phyloP scores from a whole-genome alignment of 257 asterid species.

The Primulina tabacum region DNA sequence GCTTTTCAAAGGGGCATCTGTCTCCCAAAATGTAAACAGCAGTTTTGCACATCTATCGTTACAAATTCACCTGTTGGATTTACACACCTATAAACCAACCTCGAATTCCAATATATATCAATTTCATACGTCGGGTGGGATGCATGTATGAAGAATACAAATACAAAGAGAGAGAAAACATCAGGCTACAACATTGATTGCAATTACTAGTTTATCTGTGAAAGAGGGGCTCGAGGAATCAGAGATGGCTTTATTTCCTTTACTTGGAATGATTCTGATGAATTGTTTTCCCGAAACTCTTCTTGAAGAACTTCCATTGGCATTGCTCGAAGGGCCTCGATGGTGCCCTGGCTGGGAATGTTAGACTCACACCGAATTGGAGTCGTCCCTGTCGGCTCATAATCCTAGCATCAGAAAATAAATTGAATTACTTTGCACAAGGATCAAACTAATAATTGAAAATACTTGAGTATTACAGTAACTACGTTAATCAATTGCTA shows the following conservation, averaged over 20 bases:
- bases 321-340: conserved; percentile 72
- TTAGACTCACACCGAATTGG: conserved; percentile 59
- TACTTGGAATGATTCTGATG: conserved; percentile 38
- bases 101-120: background rate
- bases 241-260: conserved; percentile 51
- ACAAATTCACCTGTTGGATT: background rate
- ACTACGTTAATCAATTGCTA: too few species aligned
- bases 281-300: conserved; percentile 62
- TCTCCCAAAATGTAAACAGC: too few species aligned
- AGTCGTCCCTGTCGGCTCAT: conserved; percentile 70
- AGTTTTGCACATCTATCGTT: conserved; percentile 1
- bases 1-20: too few species aligned
- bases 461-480: too few species aligned
- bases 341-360: conserved; percentile 63
- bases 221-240: conserved; percentile 69
- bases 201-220: conserved; percentile 50
- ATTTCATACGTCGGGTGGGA: background rate
- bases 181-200: conserved; percentile 2
- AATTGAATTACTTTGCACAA: background rate
- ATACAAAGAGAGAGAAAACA: conserved; percentile 26
- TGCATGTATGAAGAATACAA: conserved; percentile 33
- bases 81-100: conserved; percentile 14
- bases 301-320: conserved; percentile 69
- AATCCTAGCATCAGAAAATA: conserved; percentile 45
- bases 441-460: background rate